A percentile compares a stretch with the other conserved stretches of the same genome.
These are phyloP conservation scores for Botryotinia calthae DNA, from an alignment of 2,329 filamentous ascomycete species.

Conservation along the genomic window DNA sequence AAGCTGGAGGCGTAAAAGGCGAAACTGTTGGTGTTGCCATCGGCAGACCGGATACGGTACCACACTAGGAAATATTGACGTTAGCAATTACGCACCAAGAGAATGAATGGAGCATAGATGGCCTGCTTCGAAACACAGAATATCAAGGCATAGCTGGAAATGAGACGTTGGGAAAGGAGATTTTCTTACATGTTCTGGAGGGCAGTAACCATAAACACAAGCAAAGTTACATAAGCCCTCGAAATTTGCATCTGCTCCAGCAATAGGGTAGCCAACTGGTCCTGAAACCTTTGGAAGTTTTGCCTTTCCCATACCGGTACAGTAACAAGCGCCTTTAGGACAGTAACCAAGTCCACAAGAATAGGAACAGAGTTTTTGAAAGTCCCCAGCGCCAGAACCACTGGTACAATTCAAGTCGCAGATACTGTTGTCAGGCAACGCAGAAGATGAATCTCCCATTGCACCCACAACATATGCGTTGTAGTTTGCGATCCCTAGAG, in stretches of 20 bases:
- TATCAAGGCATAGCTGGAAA: background rate
- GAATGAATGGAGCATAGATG: background rate
- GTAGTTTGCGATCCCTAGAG: background rate
- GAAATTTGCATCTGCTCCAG: conserved; percentile 7
- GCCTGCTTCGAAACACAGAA: background rate
- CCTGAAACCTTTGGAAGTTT: background rate
- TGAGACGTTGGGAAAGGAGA: background rate
- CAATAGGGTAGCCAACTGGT: background rate
- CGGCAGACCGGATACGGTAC: background rate
- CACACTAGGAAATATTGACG: background rate
- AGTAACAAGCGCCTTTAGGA: conserved; percentile 19
- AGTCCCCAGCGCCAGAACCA: conserved; percentile 38
- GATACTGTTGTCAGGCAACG: background rate
- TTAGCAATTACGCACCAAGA: background rate
- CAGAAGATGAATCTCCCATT: background rate
- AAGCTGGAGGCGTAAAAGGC: conserved; percentile 7
- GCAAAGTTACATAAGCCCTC: conserved; percentile 7
- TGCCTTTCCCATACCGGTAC: conserved; percentile 6
- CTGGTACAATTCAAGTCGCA: conserved; percentile 22
- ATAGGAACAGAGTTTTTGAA: conserved; percentile 40
- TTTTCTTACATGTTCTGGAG: background rate
- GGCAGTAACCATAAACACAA: conserved; percentile 10
- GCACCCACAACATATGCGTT: background rate
- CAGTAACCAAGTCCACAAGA: conserved; percentile 30
- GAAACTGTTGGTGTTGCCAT: conserved; percentile 6